These are phyloP conservation scores for Paratinospora sagittata DNA, from an alignment of 164 flowering plant species.

Conservation along the genomic window DNA sequence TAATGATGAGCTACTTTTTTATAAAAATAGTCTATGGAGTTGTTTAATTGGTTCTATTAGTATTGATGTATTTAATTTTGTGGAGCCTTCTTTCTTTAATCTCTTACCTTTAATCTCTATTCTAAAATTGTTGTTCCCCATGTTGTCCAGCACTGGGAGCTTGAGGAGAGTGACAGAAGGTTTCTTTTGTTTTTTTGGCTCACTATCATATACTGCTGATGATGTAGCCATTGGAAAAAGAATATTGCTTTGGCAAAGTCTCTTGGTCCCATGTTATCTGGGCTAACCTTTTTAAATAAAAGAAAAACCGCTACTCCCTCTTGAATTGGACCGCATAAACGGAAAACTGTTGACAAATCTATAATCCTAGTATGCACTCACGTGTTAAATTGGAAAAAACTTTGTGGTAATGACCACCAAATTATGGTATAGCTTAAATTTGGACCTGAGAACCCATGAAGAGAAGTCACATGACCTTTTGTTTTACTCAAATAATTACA, in stretches of 20 bases:
- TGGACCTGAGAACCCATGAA: no score
- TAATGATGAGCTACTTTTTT: neutral
- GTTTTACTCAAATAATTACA: neutral
- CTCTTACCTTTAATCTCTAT: no score
- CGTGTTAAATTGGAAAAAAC: no score
- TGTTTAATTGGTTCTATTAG: neutral
- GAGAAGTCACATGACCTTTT: no score
- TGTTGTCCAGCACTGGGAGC: neutral
- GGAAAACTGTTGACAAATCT: neutral
- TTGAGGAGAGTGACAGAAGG: neutral
- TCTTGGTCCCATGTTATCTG: neutral
- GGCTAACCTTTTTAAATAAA: neutral
- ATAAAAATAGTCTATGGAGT: neutral
- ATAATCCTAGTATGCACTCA: neutral
- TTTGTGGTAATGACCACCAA: neutral
- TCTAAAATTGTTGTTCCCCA: neutral
- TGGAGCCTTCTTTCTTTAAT: constrained; percentile 3
- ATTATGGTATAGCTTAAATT: neutral
- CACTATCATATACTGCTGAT: neutral
- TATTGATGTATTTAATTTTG: neutral
- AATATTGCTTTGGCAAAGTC: neutral
- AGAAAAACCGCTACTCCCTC: neutral
- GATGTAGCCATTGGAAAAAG: neutral
- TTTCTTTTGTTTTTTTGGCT: neutral
- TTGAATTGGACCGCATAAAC: neutral